A percentile compares a stretch with the other conserved stretches of the same genome.
These are phyloP conservation scores for Aspergillus sp. DNA, from an alignment of 2,329 filamentous ascomycete genomes.

Conservation along the genomic window DNA sequence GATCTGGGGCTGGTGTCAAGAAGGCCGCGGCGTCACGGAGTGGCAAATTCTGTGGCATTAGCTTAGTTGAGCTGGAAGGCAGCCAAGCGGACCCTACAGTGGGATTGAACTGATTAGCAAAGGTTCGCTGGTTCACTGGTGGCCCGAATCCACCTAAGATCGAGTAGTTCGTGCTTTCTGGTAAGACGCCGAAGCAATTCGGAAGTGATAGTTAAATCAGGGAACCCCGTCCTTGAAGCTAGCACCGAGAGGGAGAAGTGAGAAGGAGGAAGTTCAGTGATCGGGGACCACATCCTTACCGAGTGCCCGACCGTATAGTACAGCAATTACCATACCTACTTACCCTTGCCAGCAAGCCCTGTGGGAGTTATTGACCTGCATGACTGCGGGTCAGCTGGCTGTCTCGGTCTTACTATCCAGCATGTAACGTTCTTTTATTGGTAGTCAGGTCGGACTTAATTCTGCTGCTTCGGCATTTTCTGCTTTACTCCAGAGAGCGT, in stretches of 20 bases:
- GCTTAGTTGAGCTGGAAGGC: neutral
- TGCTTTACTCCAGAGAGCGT: neutral
- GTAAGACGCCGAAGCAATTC: no score
- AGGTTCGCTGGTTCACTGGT: neutral
- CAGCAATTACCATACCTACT: neutral
- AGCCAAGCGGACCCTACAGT: no score
- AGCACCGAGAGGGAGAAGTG: neutral
- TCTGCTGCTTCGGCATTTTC: neutral
- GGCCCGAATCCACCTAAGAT: no score
- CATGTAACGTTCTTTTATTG: neutral
- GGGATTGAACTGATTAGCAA: neutral
- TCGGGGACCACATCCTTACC: constrained; percentile 1
- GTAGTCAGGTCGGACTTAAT: neutral
- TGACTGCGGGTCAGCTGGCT: neutral
- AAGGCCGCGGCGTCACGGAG: constrained; percentile 8
- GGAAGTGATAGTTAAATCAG: no score
- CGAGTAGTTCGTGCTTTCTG: no score
- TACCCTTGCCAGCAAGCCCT: neutral
- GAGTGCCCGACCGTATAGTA: no score
- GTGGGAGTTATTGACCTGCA: neutral
- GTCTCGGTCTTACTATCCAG: neutral
- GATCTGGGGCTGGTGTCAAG: constrained; percentile 13
- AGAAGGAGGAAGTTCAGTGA: neutral
- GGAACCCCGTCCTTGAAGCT: no score
- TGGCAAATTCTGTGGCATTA: constrained; percentile 10